Conservation (phyloP, 768 basidiomycete genomes). For the Royoungia palumana region DNA sequence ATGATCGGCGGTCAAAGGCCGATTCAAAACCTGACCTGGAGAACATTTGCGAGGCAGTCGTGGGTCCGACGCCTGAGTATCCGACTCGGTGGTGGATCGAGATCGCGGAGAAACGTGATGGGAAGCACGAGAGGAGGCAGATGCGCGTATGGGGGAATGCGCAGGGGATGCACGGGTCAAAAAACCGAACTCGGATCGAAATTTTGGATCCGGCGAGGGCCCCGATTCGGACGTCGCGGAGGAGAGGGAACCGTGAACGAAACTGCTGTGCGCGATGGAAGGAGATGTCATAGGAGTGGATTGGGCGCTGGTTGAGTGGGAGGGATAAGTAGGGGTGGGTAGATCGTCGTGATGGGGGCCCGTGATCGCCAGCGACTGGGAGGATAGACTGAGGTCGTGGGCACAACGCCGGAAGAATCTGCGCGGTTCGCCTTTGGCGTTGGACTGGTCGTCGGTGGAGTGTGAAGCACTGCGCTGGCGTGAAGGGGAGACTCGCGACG, state of each 20-base stretch:
- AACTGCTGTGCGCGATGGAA: constrained; percentile 21
- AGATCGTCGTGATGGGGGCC: constrained; percentile 11
- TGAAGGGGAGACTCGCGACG: background rate
- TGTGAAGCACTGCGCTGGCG: constrained; percentile 18
- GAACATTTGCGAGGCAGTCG: background rate
- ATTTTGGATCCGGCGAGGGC: constrained; percentile 8
- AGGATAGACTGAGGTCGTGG: constrained; percentile 13
- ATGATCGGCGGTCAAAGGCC: constrained; percentile 20
- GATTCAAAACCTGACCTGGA: background rate
- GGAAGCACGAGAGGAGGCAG: constrained; percentile 14
- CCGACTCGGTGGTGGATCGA: constrained; percentile 19
- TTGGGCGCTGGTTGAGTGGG: constrained; percentile 13
- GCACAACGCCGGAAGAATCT: constrained; percentile 11
- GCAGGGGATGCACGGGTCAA: constrained; percentile 3
- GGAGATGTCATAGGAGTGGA: constrained; percentile 28
- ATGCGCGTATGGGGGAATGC: constrained; percentile 12
- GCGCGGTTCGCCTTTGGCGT: constrained; percentile 7
- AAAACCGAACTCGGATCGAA: constrained; percentile 17
- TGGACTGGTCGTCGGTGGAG: constrained; percentile 16
- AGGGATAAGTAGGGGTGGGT: background rate
- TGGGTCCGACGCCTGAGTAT: constrained; percentile 8
- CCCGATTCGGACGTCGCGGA: constrained; percentile 26
- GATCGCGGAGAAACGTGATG: constrained; percentile 13
- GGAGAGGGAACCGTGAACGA: constrained; percentile 19
- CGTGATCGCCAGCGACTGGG: constrained; percentile 16